These are phyloP conservation scores for Cercospora berteroae DNA, from an alignment of 2,329 filamentous ascomycete species.

Conservation along the genomic window DNA sequence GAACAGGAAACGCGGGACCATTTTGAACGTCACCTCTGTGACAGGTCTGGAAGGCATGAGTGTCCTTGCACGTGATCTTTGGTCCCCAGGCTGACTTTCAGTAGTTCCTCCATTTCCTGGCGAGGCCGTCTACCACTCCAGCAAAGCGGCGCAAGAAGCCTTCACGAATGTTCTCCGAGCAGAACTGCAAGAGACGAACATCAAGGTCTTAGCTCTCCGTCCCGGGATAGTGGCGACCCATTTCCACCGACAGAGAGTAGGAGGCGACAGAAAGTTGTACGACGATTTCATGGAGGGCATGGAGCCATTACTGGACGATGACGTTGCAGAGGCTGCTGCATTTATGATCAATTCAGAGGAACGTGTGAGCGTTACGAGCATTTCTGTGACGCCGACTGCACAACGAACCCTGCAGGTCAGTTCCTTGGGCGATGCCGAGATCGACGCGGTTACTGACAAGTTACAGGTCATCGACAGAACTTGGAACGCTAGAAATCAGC, in stretches of 20 bases:
- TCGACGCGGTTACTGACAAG: background rate
- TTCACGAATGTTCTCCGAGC: slow-evolving; percentile 52
- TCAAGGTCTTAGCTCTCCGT: slow-evolving; percentile 48
- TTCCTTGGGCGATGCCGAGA: background rate
- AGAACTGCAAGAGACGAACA: slow-evolving; percentile 49
- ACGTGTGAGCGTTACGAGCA: slow-evolving; percentile 46
- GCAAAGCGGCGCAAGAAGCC: slow-evolving; percentile 49
- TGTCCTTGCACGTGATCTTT: background rate
- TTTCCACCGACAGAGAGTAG: slow-evolving; percentile 50
- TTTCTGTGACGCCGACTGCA: slow-evolving; percentile 50
- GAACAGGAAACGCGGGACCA: slow-evolving; percentile 42
- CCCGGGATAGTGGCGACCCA: slow-evolving; percentile 51
- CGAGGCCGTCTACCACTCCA: slow-evolving; percentile 51
- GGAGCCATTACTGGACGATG: slow-evolving; percentile 45
- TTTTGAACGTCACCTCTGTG: slow-evolving; percentile 50
- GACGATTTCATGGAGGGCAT: slow-evolving; percentile 49
- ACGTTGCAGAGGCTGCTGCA: slow-evolving; percentile 46
- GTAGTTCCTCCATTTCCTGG: slow-evolving; percentile 48
- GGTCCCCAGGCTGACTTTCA: background rate
- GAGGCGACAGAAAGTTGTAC: slow-evolving; percentile 45
- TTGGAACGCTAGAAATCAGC: slow-evolving; percentile 8
- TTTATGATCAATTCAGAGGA: slow-evolving; percentile 46
- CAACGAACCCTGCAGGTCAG: slow-evolving; percentile 39
- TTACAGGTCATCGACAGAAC: slow-evolving; percentile 9
- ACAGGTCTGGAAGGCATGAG: slow-evolving; percentile 39